phyloP scores from a whole-genome alignment of 495 filamentous ascomycete species.

The Trichocladium uniseriatum region DNA sequence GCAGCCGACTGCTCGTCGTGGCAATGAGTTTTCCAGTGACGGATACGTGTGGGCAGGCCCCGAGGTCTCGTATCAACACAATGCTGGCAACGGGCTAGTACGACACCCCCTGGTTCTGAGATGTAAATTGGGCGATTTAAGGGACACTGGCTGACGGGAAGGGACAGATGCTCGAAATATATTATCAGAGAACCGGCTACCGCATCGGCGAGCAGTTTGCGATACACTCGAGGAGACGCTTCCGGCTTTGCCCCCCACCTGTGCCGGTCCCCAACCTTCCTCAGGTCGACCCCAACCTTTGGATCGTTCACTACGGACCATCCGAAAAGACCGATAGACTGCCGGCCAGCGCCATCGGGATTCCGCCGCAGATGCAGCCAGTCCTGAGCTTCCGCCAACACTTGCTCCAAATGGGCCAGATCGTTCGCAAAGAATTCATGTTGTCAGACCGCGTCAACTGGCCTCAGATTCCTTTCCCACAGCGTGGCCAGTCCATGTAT shows the following conservation, averaged over 20 bases:
- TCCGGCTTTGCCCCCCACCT: conserved; percentile 63
- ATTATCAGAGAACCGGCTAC: conserved; percentile 69
- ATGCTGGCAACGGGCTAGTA: conserved; percentile 67
- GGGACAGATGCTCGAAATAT: conserved; percentile 62
- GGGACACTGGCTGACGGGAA: conserved; percentile 9
- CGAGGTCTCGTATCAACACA: conserved; percentile 60
- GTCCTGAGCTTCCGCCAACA: conserved; percentile 56
- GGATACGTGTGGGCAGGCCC: conserved; percentile 81
- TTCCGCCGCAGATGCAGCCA: conserved; percentile 47
- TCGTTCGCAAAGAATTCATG: conserved; percentile 89
- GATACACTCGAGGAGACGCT: conserved; percentile 68
- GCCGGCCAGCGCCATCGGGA: conserved; percentile 52
- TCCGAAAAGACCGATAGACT: conserved; percentile 63
- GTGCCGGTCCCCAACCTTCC: conserved; percentile 50
- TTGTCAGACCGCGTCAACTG: conserved; percentile 79
- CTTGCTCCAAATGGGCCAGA: conserved; percentile 68
- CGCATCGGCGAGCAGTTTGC: conserved; percentile 59
- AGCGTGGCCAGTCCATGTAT: conserved; percentile 37
- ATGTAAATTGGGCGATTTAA: neutral
- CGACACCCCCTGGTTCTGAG: conserved; percentile 19
- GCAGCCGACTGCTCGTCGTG: conserved; percentile 63
- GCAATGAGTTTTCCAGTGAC: conserved; percentile 71
- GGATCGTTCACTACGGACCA: conserved; percentile 87
- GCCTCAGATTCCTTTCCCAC: conserved; percentile 71
- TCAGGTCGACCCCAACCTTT: conserved; percentile 68